Evolutionary conservation across 1,139 yeast genomes (phyloP), one percentile per base, ranked within the genome.

Genomic region (Yamadazyma epiphylla): DNA sequence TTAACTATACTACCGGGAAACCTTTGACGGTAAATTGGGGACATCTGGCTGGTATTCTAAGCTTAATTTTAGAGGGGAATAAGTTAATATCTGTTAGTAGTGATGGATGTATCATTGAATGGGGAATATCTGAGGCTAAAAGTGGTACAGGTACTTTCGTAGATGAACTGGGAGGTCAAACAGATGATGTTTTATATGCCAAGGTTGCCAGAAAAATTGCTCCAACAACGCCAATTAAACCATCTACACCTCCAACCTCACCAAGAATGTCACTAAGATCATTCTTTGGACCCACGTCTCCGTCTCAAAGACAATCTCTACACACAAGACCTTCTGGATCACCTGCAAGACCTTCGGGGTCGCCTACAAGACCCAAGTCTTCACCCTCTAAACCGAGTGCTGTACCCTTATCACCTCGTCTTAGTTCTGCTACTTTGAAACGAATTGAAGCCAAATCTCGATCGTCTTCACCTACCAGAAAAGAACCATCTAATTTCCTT

Each of bases 11-110:
- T 0, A 58, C 60, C 4, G 83, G 81, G 0, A 64, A 55, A 27
- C 63, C 64, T 7, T 27, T 74, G 9, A 64, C 73, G 9, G 60
- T 69, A 0, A 71, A 63, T 23, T 80, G 83, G 82, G 89, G 84
- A 0, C 87, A 80, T 42, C 74, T 80, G 41, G 86, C 78, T 27
- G 55, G 70, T 1, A 63, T 78, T 5, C 46, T 72, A 4, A 71
- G 73, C 0, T 42, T 80, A 10, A 42, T 53, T 21, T 32, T 39
- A 3, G 41, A 39, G 6, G 50, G 53, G 13, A 22, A 25, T 8
- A 48, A 43, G 4, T 45, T 74, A 21, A 41, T 71, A 1, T 60
- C 77, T 0, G 55, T 72, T 13, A 68, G 78, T 14, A 54, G 55
- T 7, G 78, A 70, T 41, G 80, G 80, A 0, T 74, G 80, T 42